Conservation (phyloP, 2,329 filamentous ascomycete genomes). For the Ceratocystis harringtonii region DNA sequence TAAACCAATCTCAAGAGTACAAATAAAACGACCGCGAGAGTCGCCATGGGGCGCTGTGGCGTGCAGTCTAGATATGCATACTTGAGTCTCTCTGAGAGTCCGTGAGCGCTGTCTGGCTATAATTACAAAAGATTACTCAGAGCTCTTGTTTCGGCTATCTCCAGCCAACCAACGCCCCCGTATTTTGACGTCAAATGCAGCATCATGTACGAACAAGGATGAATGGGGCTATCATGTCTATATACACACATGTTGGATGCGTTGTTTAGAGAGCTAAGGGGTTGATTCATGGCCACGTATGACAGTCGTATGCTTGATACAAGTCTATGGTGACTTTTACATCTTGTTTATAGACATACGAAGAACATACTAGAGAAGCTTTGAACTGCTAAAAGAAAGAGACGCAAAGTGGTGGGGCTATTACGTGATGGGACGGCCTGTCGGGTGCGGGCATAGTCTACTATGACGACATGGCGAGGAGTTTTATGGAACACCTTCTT, state of each 20-base stretch:
- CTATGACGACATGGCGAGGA: background rate
- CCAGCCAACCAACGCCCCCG: background rate
- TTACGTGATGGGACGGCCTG: background rate
- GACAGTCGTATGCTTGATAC: background rate
- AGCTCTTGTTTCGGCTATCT: background rate
- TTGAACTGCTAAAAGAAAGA: background rate
- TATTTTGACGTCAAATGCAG: background rate
- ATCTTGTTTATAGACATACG: background rate
- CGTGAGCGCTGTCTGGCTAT: background rate
- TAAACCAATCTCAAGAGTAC: no score
- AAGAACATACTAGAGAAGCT: background rate
- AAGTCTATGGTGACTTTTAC: no score
- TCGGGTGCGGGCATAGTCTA: background rate
- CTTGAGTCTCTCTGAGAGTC: background rate
- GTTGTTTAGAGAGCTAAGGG: background rate
- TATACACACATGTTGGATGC: background rate
- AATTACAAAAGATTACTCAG: background rate
- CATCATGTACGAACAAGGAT: background rate
- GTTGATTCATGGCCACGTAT: background rate
- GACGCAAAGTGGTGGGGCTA: background rate
- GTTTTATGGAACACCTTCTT: background rate
- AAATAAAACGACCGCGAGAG: background rate
- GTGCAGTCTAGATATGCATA: background rate
- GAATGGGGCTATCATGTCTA: background rate
- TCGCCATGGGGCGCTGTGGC: background rate